Percentiles rank a stretch among this genome's conserved stretches.
Evolutionary conservation across 805 yeast species (phyloP).

Genomic region (Saccharomycopsis guyanensis): DNA sequence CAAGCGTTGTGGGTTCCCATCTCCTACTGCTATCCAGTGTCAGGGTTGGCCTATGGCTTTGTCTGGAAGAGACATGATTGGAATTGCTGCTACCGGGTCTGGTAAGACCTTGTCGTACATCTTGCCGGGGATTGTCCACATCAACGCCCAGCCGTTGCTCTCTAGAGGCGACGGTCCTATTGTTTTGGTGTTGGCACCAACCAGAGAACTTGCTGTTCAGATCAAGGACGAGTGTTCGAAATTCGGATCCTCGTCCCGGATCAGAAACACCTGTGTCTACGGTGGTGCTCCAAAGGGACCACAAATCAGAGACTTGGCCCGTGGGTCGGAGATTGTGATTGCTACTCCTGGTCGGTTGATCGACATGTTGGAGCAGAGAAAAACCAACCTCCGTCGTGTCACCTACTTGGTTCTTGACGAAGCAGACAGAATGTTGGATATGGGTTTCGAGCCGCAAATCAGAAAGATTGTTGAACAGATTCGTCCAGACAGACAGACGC

Average conservation of each 20-base stretch:
- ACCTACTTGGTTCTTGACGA: constrained; percentile 96
- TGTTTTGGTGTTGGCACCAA: constrained; percentile 92
- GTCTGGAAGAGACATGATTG: constrained; percentile 97
- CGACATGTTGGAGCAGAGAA: constrained; percentile 93
- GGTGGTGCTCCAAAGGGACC: constrained; percentile 99
- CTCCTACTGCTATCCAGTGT: constrained; percentile 95
- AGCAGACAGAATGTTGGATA: constrained; percentile 99
- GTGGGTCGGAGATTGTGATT: constrained; percentile 93
- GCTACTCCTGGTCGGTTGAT: constrained; percentile 99
- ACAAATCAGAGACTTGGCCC: constrained; percentile 90
- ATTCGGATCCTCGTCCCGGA: constrained; percentile 86
- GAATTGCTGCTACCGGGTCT: constrained; percentile 98
- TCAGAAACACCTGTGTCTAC: constrained; percentile 94
- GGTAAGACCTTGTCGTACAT: constrained; percentile 98
- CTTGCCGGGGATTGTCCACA: constrained; percentile 94
- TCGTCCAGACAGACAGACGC: constrained; percentile 98
- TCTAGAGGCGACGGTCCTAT: constrained; percentile 96
- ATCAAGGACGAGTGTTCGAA: constrained; percentile 94
- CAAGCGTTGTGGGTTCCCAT: constrained; percentile 83
- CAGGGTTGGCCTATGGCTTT: constrained; percentile 99
- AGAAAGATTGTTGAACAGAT: constrained; percentile 97
- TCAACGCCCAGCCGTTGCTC: constrained; percentile 94
- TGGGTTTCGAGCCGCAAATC: constrained; percentile 99
- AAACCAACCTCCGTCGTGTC: constrained; percentile 91
- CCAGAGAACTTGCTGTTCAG: constrained; percentile 98